Percentiles rank a stretch among this genome's conserved stretches.
These are phyloP conservation scores for Kwoniella bestiolae DNA, from an alignment of 768 basidiomycete genomes.

Conservation along the genomic window DNA sequence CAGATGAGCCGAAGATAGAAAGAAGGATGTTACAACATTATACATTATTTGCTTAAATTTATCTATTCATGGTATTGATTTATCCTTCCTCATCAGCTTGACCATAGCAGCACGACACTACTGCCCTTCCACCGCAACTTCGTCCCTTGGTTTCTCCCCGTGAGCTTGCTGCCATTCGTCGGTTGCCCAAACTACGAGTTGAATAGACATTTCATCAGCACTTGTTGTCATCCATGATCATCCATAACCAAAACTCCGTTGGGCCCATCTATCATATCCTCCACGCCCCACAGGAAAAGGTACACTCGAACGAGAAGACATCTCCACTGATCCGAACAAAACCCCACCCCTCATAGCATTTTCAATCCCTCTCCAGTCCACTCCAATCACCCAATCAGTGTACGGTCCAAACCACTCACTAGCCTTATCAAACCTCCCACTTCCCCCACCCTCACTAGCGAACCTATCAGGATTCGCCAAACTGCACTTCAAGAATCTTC, in stretches of 20 bases:
- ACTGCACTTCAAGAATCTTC: slow-evolving; percentile 64
- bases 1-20: no score
- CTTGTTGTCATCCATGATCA: no score
- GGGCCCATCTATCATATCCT: no score
- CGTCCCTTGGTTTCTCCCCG: slow-evolving; percentile 68
- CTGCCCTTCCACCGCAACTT: slow-evolving; percentile 45
- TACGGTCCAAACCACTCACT: no score
- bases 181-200: slow-evolving; percentile 81
- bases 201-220: slow-evolving; percentile 11
- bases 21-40: slow-evolving; percentile 17
- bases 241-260: no score
- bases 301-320: no score
- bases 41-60: slow-evolving; percentile 4
- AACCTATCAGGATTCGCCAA: slow-evolving; percentile 81
- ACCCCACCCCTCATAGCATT: no score
- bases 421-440: slow-evolving; percentile 45
- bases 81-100: background rate
- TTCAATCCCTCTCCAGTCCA: no score
- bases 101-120: slow-evolving; percentile 9
- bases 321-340: no score
- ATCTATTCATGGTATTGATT: background rate
- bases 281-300: no score
- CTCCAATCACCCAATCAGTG: no score
- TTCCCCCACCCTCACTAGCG: slow-evolving; percentile 61
- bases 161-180: slow-evolving; percentile 89